A percentile compares a stretch with the other conserved stretches of the same genome.
These are phyloP conservation scores for Penicillium goetzii DNA, from an alignment of 495 filamentous ascomycete species.

Conservation along the genomic window DNA sequence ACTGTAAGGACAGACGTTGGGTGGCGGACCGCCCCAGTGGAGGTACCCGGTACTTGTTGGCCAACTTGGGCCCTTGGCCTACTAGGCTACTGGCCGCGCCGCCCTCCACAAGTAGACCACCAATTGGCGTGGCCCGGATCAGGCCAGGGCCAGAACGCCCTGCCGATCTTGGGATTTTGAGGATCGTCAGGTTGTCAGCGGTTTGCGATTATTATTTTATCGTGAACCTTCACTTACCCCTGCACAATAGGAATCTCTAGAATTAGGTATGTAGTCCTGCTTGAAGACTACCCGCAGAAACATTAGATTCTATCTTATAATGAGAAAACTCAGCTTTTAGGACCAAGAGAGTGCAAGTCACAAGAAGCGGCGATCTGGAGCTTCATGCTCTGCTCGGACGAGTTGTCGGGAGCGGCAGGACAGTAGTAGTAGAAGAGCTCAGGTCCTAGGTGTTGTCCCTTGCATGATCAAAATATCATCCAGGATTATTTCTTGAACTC, in stretches of 20 bases:
- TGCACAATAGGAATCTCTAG: too few species aligned
- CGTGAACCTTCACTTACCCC: neutral
- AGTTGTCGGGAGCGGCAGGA: neutral
- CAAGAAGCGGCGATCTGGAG: constrained; percentile 1
- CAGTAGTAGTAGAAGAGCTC: neutral
- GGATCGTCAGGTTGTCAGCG: neutral
- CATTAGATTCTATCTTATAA: neutral
- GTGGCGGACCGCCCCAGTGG: neutral
- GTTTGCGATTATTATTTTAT: neutral
- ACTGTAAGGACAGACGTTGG: neutral
- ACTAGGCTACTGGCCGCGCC: too few species aligned
- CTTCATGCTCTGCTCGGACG: neutral
- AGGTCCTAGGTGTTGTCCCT: neutral
- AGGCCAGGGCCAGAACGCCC: constrained; percentile 29
- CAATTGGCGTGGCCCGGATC: constrained; percentile 29
- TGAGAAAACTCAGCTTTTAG: neutral
- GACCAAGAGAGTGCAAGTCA: neutral
- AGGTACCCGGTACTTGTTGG: constrained; percentile 19
- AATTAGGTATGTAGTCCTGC: neutral
- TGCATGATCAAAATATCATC: neutral
- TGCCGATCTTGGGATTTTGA: constrained; percentile 20
- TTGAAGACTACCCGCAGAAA: neutral
- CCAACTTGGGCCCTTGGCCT: too few species aligned
- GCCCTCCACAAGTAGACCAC: constrained; percentile 2
- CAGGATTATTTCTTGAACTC: neutral